Evolutionary conservation across 108 stramenopile genomes (phyloP).

Genomic region (Hondaea fermentalgiana): DNA sequence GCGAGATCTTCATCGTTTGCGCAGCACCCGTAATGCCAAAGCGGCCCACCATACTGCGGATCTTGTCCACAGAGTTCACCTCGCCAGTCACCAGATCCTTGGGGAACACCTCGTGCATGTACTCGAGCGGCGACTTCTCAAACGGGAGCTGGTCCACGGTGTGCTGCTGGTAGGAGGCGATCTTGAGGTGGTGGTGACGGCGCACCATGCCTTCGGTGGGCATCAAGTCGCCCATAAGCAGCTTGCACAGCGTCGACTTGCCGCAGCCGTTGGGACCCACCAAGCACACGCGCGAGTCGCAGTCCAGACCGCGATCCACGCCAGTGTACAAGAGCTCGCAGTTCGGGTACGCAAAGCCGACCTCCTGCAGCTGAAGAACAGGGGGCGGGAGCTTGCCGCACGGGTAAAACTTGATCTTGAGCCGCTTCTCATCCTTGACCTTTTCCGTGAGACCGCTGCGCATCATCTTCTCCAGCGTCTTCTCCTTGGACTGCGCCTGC

Average conservation of each 20-base stretch:
- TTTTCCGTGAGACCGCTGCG: conserved; percentile 83
- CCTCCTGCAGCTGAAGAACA: conserved; percentile 89
- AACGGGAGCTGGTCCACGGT: conserved; percentile 94
- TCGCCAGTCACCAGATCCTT: conserved; percentile 41
- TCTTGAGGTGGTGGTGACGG: conserved; percentile 79
- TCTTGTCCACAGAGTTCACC: conserved; percentile 54
- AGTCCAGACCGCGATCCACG: conserved; percentile 92
- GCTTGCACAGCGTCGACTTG: conserved; percentile 87
- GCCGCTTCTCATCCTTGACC: conserved; percentile 79
- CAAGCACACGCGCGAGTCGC: conserved; percentile 89
- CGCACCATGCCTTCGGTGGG: conserved; percentile 84
- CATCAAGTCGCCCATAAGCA: conserved; percentile 74
- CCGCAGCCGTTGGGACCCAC: conserved; percentile 91
- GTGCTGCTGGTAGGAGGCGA: conserved; percentile 93
- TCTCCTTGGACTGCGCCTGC: conserved; percentile 86
- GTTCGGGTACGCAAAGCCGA: conserved; percentile 87
- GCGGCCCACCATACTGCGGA: conserved; percentile 72
- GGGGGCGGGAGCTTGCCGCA: conserved; percentile 92
- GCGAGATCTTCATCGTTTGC: conserved; percentile 35
- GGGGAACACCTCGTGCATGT: conserved; percentile 72
- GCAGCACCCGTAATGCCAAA: conserved; percentile 82
- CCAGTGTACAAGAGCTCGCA: conserved; percentile 80
- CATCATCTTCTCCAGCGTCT: conserved; percentile 81
- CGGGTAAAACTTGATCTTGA: conserved; percentile 89
- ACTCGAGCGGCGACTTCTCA: conserved; percentile 84